Conservation (phyloP, 2,329 filamentous ascomycete species). For the Hypoxylon sp. region DNA sequence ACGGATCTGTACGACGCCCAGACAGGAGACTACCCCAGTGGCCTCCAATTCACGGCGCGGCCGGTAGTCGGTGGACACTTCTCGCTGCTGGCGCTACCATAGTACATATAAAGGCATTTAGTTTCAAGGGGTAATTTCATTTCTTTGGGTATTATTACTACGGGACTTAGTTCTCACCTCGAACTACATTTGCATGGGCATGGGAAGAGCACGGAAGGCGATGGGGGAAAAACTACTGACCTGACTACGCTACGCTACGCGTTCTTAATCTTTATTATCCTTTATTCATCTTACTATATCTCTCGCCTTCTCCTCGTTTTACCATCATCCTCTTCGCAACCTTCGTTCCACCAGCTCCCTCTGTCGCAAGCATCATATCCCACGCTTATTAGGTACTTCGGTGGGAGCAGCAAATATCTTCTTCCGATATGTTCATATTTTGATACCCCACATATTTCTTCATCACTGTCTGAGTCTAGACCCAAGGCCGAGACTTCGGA, state of each 20-base stretch:
- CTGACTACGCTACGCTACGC: slow-evolving; percentile 1
- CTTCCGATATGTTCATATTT: slow-evolving; percentile 29
- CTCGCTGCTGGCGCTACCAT: slow-evolving; percentile 75
- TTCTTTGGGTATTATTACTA: slow-evolving; percentile 8
- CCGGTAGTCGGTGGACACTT: slow-evolving; percentile 87
- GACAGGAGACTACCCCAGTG: slow-evolving; percentile 74
- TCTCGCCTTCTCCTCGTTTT: slow-evolving; percentile 2
- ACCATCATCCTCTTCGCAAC: slow-evolving; percentile 10
- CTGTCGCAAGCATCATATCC: not conserved
- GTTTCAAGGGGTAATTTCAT: slow-evolving; percentile 2
- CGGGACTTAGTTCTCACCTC: slow-evolving; percentile 15
- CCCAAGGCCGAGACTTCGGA: not conserved
- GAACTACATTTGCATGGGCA: slow-evolving; percentile 8
- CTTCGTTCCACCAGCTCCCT: slow-evolving; percentile 5
- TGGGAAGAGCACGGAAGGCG: slow-evolving; percentile 11
- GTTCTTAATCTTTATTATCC: slow-evolving; percentile 12
- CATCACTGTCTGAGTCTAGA: not conserved
- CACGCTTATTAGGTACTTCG: not conserved
- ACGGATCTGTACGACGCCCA: slow-evolving; percentile 83
- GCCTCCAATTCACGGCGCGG: slow-evolving; percentile 78
- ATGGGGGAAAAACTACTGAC: slow-evolving; percentile 11
- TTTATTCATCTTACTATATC: not conserved
- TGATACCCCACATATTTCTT: slow-evolving; percentile 19
- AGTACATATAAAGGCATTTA: slow-evolving; percentile 6
- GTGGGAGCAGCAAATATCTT: not conserved